phyloP scores from a whole-genome alignment of 2,329 filamentous ascomycete species.

The Alternaria panax region DNA sequence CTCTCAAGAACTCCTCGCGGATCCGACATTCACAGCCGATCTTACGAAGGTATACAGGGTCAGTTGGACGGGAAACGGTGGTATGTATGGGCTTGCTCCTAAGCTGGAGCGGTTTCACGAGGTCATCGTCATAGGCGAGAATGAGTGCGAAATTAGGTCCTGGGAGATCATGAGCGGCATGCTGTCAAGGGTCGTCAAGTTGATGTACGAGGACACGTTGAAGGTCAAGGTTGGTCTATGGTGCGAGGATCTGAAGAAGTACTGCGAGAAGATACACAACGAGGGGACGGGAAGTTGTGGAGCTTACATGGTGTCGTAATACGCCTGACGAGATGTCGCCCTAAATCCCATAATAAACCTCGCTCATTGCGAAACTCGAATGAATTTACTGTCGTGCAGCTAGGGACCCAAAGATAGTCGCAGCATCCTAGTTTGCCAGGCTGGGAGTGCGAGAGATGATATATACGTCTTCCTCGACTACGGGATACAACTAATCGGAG shows the following conservation, averaged over 20 bases:
- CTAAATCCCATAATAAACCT: background rate
- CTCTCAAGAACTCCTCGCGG: slow-evolving; percentile 9
- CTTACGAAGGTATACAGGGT: slow-evolving; percentile 28
- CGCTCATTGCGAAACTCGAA: background rate
- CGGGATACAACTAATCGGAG: background rate
- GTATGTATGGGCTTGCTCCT: slow-evolving; percentile 17
- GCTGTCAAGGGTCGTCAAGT: slow-evolving; percentile 25
- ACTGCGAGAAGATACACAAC: slow-evolving; percentile 16
- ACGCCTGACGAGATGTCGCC: background rate
- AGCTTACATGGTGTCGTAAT: background rate
- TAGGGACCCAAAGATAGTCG: background rate
- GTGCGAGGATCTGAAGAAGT: slow-evolving; percentile 28
- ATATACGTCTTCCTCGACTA: background rate
- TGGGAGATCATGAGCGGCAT: slow-evolving; percentile 35
- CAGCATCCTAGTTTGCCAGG: background rate
- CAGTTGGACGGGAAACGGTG: slow-evolving; percentile 27
- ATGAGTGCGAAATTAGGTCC: slow-evolving; percentile 28
- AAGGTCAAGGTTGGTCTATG: slow-evolving; percentile 26
- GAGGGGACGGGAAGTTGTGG: background rate
- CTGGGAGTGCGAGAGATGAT: background rate
- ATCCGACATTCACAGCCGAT: slow-evolving; percentile 24
- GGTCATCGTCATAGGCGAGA: slow-evolving; percentile 21
- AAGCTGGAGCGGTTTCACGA: slow-evolving; percentile 30
- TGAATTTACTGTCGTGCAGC: background rate
- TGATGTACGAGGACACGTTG: slow-evolving; percentile 23